These are phyloP conservation scores for Bryum argenteum DNA, from an alignment of 225 moss, liverwort and hornwort genomes.

Conservation along the genomic window DNA sequence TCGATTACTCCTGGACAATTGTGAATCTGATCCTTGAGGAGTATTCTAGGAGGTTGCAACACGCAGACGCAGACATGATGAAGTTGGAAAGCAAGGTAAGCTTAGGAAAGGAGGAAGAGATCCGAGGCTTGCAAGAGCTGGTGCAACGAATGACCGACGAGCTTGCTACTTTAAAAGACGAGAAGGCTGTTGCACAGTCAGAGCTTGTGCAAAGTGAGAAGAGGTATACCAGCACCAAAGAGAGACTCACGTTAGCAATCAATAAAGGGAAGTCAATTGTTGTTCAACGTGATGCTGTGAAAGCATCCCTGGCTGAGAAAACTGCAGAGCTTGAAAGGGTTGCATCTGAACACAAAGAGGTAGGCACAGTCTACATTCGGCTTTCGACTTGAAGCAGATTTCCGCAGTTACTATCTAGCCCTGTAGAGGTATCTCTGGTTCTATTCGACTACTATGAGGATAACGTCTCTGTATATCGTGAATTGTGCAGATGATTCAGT, in stretches of 20 bases:
- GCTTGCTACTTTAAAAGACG: slow-evolving; percentile 39
- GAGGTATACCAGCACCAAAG: slow-evolving; percentile 42
- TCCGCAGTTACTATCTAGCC: neutral
- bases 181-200: slow-evolving; percentile 38
- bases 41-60: slow-evolving; percentile 42
- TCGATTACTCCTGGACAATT: slow-evolving; percentile 47
- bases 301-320: slow-evolving; percentile 45
- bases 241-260: slow-evolving; percentile 51
- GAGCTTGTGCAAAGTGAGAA: slow-evolving; percentile 45
- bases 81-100: slow-evolving; percentile 28
- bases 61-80: slow-evolving; percentile 30
- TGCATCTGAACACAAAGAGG: slow-evolving; percentile 39
- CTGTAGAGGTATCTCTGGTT: slow-evolving; percentile 10
- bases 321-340: slow-evolving; percentile 44
- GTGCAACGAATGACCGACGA: slow-evolving; percentile 33
- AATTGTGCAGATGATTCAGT: slow-evolving; percentile 39
- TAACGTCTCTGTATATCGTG: slow-evolving; percentile 6
- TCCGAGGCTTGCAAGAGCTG: slow-evolving; percentile 32
- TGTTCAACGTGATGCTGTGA: slow-evolving; percentile 51
- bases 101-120: slow-evolving; percentile 31
- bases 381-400: slow-evolving; percentile 6
- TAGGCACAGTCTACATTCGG: slow-evolving; percentile 9
- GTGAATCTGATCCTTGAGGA: slow-evolving; percentile 49
- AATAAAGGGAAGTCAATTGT: slow-evolving; percentile 57
- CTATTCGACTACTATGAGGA: slow-evolving; percentile 19